Evolutionary conservation across 2,329 filamentous ascomycete species (phyloP).

Genomic region (Phialophora chinensis): DNA sequence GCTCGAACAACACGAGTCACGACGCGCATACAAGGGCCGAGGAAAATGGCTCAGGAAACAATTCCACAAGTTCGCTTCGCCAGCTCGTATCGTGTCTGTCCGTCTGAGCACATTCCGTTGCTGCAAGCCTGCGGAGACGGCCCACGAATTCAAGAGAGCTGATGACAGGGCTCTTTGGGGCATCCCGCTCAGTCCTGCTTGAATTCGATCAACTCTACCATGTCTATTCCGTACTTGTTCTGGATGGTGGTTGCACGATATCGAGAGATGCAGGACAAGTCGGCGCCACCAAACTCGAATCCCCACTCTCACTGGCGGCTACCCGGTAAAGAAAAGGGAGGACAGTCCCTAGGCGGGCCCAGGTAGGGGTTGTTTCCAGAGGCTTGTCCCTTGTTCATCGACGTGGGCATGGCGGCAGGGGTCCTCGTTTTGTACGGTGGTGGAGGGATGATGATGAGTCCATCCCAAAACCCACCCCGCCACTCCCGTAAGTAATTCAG

Average conservation of each 20-base stretch:
- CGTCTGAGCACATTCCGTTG: slow-evolving; percentile 15
- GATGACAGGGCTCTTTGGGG: slow-evolving; percentile 10
- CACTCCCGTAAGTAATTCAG: background rate
- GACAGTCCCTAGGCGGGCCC: slow-evolving; percentile 6
- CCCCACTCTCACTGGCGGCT: slow-evolving; percentile 17
- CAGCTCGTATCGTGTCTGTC: slow-evolving; percentile 16
- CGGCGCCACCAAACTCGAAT: slow-evolving; percentile 12
- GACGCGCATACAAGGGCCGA: background rate
- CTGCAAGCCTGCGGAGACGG: slow-evolving; percentile 25
- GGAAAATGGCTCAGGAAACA: slow-evolving; percentile 25
- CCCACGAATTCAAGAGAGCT: slow-evolving; percentile 17
- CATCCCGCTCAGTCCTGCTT: background rate
- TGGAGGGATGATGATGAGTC: slow-evolving; percentile 13
- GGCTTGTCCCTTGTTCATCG: slow-evolving; percentile 11
- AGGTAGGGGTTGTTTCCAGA: slow-evolving; percentile 3
- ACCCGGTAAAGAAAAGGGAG: slow-evolving; percentile 9
- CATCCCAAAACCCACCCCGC: slow-evolving; percentile 10
- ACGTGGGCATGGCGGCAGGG: slow-evolving; percentile 18
- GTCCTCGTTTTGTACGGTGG: slow-evolving; percentile 11
- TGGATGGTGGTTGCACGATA: slow-evolving; percentile 11
- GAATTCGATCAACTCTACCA: slow-evolving; percentile 13
- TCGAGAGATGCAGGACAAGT: slow-evolving; percentile 15
- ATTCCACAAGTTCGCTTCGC: slow-evolving; percentile 14
- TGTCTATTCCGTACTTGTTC: background rate
- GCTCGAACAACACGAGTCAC: slow-evolving; percentile 17